phyloP scores from a whole-genome alignment of 805 yeast genomes.

The Ogataea minuta region DNA sequence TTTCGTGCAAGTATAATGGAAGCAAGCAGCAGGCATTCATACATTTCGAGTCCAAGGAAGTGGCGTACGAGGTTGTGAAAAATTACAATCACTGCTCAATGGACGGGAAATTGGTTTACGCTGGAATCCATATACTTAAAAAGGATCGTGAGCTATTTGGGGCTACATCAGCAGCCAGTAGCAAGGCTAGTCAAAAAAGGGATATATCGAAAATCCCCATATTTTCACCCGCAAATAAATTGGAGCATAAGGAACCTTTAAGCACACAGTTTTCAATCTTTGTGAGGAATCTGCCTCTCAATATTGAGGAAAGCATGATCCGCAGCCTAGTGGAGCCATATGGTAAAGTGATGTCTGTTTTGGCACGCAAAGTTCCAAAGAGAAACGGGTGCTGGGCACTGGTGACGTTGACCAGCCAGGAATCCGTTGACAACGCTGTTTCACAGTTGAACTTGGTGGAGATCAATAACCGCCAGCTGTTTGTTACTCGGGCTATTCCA shows the following conservation, averaged over 20 bases:
- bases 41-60: slow-evolving; percentile 38
- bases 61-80: slow-evolving; percentile 37
- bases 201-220: slow-evolving; percentile 15
- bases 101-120: slow-evolving; percentile 26
- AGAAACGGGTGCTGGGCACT: slow-evolving; percentile 35
- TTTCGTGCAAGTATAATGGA: slow-evolving; percentile 32
- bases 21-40: slow-evolving; percentile 36
- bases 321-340: slow-evolving; percentile 30
- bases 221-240: slow-evolving; percentile 14
- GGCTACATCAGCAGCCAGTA: slow-evolving; percentile 5
- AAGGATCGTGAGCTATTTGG: slow-evolving; percentile 29
- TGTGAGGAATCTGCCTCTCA: slow-evolving; percentile 32
- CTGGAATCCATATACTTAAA: slow-evolving; percentile 30
- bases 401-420: slow-evolving; percentile 28
- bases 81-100: slow-evolving; percentile 23
- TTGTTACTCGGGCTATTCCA: slow-evolving; percentile 35
- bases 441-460: slow-evolving; percentile 28
- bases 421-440: slow-evolving; percentile 28
- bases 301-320: slow-evolving; percentile 25
- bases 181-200: slow-evolving; percentile 7
- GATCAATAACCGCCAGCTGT: slow-evolving; percentile 30
- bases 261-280: slow-evolving; percentile 32
- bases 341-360: slow-evolving; percentile 30
- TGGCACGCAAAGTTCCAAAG: slow-evolving; percentile 28
- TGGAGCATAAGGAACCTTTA: slow-evolving; percentile 8